Evolutionary conservation across 257 asterid genomes (phyloP).

Genomic region (Capsicum baccatum): DNA sequence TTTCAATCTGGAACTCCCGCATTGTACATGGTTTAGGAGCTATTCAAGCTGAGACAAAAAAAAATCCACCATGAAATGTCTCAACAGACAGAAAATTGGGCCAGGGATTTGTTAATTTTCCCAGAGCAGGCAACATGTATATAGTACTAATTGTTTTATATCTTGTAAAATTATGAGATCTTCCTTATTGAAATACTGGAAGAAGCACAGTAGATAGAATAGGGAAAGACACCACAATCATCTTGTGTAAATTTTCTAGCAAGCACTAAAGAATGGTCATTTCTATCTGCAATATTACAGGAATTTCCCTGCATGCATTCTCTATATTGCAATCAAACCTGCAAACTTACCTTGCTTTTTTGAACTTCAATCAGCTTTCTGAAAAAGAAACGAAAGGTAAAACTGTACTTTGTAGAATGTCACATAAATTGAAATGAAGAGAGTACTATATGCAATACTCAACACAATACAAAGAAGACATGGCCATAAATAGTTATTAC

Average conservation of each 20-base stretch:
- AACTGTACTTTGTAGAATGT: background rate
- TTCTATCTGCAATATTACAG: background rate
- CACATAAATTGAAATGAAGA: background rate
- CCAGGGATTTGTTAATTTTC: background rate
- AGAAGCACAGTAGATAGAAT: background rate
- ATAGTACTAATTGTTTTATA: constrained; percentile 24
- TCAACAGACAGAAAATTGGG: background rate
- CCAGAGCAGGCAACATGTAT: background rate
- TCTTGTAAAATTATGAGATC: constrained; percentile 23
- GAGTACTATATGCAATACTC: too few species aligned
- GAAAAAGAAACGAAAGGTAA: background rate
- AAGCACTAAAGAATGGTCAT: constrained; percentile 3
- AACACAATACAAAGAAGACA: background rate
- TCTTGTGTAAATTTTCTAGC: constrained; percentile 1
- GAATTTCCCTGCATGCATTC: background rate
- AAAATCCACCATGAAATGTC: background rate
- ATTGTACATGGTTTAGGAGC: constrained; percentile 23
- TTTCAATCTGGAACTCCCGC: constrained; percentile 24
- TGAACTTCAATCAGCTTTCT: background rate
- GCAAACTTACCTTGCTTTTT: background rate
- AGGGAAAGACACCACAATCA: background rate
- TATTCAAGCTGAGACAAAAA: background rate
- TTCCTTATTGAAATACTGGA: background rate
- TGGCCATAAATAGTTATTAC: background rate
- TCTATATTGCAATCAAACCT: background rate